Conservation (phyloP, 2,329 filamentous ascomycete genomes). For the Gnomoniopsis smithogilvyi region DNA sequence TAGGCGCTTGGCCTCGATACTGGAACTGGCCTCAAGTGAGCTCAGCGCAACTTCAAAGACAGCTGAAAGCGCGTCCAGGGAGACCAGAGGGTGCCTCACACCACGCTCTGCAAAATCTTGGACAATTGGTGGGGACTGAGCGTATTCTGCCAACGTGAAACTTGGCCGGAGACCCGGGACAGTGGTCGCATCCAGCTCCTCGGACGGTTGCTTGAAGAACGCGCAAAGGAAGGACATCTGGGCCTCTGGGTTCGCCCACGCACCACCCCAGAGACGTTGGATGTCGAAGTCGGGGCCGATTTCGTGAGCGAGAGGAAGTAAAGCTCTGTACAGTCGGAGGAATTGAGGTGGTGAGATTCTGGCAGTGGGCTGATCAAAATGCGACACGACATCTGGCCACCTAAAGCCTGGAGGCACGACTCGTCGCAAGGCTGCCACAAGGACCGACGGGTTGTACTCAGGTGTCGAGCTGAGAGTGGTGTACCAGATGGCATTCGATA, state of each 20-base stretch:
- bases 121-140: slow-evolving; percentile 45
- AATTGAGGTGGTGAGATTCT: slow-evolving; percentile 79
- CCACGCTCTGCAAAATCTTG: slow-evolving; percentile 57
- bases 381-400: slow-evolving; percentile 69
- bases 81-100: slow-evolving; percentile 82
- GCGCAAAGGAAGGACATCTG: slow-evolving; percentile 93
- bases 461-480: slow-evolving; percentile 56
- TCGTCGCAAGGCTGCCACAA: slow-evolving; percentile 62
- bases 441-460: slow-evolving; percentile 46
- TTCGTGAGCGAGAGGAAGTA: slow-evolving; percentile 68
- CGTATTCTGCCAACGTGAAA: slow-evolving; percentile 62
- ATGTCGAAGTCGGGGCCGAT: slow-evolving; percentile 67
- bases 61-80: slow-evolving; percentile 74
- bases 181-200: slow-evolving; percentile 77
- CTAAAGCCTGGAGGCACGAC: slow-evolving; percentile 61
- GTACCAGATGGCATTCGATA: slow-evolving; percentile 75
- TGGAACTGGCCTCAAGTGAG: slow-evolving; percentile 59
- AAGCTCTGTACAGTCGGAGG: slow-evolving; percentile 71
- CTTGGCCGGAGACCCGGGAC: slow-evolving; percentile 79
- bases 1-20: slow-evolving; percentile 59
- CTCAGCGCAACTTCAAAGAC: slow-evolving; percentile 64
- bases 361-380: slow-evolving; percentile 77
- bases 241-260: slow-evolving; percentile 81
- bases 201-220: slow-evolving; percentile 71
- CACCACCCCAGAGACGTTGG: slow-evolving; percentile 84